Base-by-base conservation (phyloP, 805 yeast species). In the Yamadazyma laniorum region DNA sequence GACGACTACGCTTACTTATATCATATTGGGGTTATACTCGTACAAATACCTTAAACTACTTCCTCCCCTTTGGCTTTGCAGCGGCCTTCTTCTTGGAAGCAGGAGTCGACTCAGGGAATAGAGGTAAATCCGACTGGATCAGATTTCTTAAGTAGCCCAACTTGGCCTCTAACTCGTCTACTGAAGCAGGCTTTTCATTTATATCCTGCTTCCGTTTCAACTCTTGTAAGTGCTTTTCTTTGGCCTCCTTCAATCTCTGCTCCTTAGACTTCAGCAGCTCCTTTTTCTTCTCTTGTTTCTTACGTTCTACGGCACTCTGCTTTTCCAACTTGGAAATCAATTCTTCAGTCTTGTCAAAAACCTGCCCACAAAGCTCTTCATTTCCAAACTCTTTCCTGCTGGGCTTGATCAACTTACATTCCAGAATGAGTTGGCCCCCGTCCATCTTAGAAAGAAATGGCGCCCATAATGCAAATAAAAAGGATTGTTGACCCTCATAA, bases 401-500 rank as follows among this genome's bases (percentile, higher is more conserved):
- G 39, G 58, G 56, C 42, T 78, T 67, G 42, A 63, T 52, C n/a
- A 77, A 55, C 12, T 68, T 61, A 59, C 96, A 86, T 52, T 90
- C 93, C 33, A 83, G 81, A 38, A 88, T 67, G 53, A 84, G 77
- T 37, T 79, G 71, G 3, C 87, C 93, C 16, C 91, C 88, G 16
- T 70, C 69, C 29, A 71, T 58, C 14, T 72, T 75, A 25, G 74
- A 75, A 18, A 87, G 67, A 12, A 84, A 79, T 0, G 96, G 96
- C 6, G 84, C 75, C 70, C 71, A 75, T 32, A 85, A 53, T 0
- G 87, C 85, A 63, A 74, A 82, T 30, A 88, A 51, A 21, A 84
- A 53, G 18, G 86, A 77, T 61, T 93, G 96, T 21, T 87, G 83
- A 4, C 97, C 99, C 47, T 82, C 81, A 25, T 60, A 59, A 9